These are phyloP conservation scores for Plasmodium chabaudi DNA, from an alignment of 169 alveolate genomes.

Conservation along the genomic window DNA sequence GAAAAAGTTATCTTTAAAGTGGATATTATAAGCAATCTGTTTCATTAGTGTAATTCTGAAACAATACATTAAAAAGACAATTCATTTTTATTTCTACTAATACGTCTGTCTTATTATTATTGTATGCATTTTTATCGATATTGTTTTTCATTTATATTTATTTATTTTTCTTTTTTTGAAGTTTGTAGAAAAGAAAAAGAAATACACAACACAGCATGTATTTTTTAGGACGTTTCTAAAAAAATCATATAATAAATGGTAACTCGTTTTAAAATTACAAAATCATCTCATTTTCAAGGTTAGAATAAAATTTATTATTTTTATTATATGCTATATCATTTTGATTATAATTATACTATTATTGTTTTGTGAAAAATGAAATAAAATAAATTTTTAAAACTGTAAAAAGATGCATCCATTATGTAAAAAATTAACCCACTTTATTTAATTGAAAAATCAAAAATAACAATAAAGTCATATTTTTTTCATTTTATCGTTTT, in stretches of 20 bases:
- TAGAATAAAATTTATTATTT: constrained; percentile 3
- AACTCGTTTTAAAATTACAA: constrained; percentile 22
- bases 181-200: constrained; percentile 26
- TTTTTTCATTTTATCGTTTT: constrained; percentile 14
- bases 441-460: neutral
- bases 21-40: constrained; percentile 4
- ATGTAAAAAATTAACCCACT: neutral
- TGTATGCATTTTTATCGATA: neutral
- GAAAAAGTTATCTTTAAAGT: constrained; percentile 4
- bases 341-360: no score
- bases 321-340: neutral
- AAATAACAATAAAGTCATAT: neutral
- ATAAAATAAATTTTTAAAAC: neutral
- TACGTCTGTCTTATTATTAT: neutral
- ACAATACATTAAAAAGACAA: constrained; percentile 26
- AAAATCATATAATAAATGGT: constrained; percentile 53
- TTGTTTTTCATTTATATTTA: neutral
- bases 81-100: constrained; percentile 4
- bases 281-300: constrained; percentile 57
- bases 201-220: constrained; percentile 15
- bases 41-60: constrained; percentile 18
- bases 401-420: neutral
- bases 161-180: constrained; percentile 17
- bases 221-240: constrained; percentile 10
- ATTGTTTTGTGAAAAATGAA: neutral